Evolutionary conservation across 768 basidiomycete species (phyloP), one percentile per base, ranked within the genome.

Genomic region (Tephrocybe sp.): DNA sequence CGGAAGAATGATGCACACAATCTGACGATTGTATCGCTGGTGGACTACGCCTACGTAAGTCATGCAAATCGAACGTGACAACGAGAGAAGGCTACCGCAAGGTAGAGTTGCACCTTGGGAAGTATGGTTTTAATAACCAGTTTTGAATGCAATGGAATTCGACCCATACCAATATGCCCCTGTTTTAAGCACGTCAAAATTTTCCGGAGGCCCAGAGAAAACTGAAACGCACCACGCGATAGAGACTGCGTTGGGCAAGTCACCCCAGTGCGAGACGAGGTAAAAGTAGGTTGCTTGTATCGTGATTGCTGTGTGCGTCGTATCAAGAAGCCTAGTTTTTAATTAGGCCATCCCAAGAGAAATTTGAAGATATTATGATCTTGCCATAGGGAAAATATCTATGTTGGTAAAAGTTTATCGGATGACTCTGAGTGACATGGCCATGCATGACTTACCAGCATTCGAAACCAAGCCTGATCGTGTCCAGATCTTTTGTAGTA

Each of bases 401-500:
- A 22, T 22, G 28, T 30, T 30, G 6, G 7, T 30, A 30, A 30
- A 30, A 7, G 12, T 7, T 30, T 30, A 12, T 12, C 12, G 12
- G 28, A 7, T 12, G 12, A 7, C 28, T 30, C 12, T 30, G 12
- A 12, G 12, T n/a, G n/a, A n/a, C n/a, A n/a, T n/a, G 12, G 12
- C 28, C 12, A 34, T 34, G 32, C 32, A 34, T 34, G 7, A 34
- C 21, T 40, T 37, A 48, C 47, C 8, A 48, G 30, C n/a, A 19
- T 31, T 32, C 38, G 30, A 15, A 48, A 48, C 21, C 47, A 40
- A 5, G 13, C 13, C 28, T n/a, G 6, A 30, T 48, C 47, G 15
- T 30, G 22, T 1, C 21, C 39, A 15, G 47, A 41, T 49, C 47
- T 38, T 22, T 49, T 49, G 39, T 49, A 42, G 26, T 49, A 49